These are phyloP conservation scores for Acrodontium crateriforme DNA, from an alignment of 2,329 filamentous ascomycete species.

Conservation along the genomic window DNA sequence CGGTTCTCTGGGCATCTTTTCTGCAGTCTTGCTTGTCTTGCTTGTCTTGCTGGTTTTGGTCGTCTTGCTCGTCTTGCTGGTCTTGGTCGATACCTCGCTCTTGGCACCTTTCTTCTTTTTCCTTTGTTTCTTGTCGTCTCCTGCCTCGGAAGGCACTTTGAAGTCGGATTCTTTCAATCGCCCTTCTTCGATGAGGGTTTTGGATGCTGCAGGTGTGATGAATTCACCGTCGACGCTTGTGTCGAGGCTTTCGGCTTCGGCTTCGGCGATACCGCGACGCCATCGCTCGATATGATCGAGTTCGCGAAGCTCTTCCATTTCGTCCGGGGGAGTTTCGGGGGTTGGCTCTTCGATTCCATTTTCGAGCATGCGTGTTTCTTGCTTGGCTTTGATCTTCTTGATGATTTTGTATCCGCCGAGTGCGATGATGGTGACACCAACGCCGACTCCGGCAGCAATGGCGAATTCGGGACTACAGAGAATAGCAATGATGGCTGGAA, in stretches of 20 bases:
- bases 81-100: conserved; percentile 10
- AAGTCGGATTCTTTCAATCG: conserved; percentile 33
- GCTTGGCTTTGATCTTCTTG: conserved; percentile 55
- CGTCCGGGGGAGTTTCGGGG: conserved; percentile 12
- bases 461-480: conserved; percentile 86
- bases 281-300: conserved; percentile 46
- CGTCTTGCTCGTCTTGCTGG: conserved; percentile 7
- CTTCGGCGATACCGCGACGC: conserved; percentile 49
- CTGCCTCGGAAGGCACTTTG: conserved; percentile 16
- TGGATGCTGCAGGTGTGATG: conserved; percentile 44
- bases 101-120: conserved; percentile 22
- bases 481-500: conserved; percentile 74
- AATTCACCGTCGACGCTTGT: conserved; percentile 54
- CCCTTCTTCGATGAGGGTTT: conserved; percentile 31
- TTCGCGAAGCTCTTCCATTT: conserved; percentile 44
- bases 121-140: conserved; percentile 15
- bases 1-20: conserved; percentile 25
- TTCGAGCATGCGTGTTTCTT: conserved; percentile 18
- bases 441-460: conserved; percentile 75
- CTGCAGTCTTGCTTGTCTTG: conserved; percentile 15
- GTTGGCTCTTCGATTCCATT: conserved; percentile 8
- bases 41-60: conserved; percentile 13
- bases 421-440: conserved; percentile 89
- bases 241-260: conserved; percentile 38
- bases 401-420: conserved; percentile 97